A percentile compares a stretch with the other conserved stretches of the same genome.
phyloP scores from a whole-genome alignment of 2,329 filamentous ascomycete species.

The Rosellinia necatrix region DNA sequence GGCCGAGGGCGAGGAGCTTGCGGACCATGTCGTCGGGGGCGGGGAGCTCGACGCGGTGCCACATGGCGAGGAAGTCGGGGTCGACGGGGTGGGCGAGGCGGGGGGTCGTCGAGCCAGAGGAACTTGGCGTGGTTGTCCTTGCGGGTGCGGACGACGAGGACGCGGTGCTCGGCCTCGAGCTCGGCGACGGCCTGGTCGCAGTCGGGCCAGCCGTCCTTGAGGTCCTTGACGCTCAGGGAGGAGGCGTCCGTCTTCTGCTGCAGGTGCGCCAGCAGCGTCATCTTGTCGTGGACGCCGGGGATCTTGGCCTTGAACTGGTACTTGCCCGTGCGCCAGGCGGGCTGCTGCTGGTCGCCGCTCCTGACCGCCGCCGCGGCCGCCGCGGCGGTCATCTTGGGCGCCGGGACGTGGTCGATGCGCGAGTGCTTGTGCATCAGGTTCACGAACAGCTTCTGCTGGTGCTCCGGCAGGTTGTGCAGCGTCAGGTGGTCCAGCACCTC shows the following conservation, averaged over 20 bases:
- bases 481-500: constrained; percentile 83
- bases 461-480: constrained; percentile 65
- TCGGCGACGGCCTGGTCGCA: constrained; percentile 78
- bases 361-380: not conserved
- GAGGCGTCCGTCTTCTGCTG: constrained; percentile 81
- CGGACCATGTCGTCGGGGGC: constrained; percentile 72
- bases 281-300: constrained; percentile 74
- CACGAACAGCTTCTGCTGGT: constrained; percentile 66
- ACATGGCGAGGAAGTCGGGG: constrained; percentile 80
- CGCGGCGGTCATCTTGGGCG: constrained; percentile 41
- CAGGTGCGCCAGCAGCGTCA: constrained; percentile 78
- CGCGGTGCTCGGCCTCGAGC: constrained; percentile 76
- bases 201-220: constrained; percentile 94
- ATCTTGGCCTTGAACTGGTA: constrained; percentile 86
- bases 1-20: constrained; percentile 75
- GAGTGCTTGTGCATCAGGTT: constrained; percentile 70
- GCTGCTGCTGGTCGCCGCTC: constrained; percentile 49
- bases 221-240: constrained; percentile 82
- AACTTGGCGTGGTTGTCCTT: constrained; percentile 87
- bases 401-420: constrained; percentile 61
- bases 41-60: constrained; percentile 80
- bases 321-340: constrained; percentile 70
- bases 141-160: constrained; percentile 87
- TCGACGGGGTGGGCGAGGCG: constrained; percentile 77
- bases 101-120: constrained; percentile 88